phyloP scores from a whole-genome alignment of 352 stramenopile genomes.

The Bremia lactucae region DNA sequence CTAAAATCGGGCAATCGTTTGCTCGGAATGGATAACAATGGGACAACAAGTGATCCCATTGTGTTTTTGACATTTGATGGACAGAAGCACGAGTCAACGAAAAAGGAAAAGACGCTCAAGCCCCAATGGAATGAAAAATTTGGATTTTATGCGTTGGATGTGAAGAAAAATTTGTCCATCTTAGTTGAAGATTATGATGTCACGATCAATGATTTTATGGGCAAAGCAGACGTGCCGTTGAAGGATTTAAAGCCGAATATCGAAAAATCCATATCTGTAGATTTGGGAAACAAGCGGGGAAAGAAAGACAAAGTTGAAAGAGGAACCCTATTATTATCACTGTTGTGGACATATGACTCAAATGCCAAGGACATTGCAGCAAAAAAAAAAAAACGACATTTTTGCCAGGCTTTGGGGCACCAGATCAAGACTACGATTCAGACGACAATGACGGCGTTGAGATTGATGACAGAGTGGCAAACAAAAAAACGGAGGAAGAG shows the following conservation, averaged over 20 bases:
- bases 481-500: constrained; percentile 55
- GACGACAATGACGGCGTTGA: constrained; percentile 51
- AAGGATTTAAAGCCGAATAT: constrained; percentile 42
- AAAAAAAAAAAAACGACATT: constrained; percentile 63
- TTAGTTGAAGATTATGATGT: constrained; percentile 67
- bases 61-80: constrained; percentile 67
- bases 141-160: constrained; percentile 50
- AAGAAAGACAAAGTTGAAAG: constrained; percentile 62
- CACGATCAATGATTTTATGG: constrained; percentile 79
- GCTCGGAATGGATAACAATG: constrained; percentile 77
- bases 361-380: constrained; percentile 43
- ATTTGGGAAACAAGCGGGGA: constrained; percentile 46
- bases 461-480: constrained; percentile 37
- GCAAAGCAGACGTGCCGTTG: constrained; percentile 42
- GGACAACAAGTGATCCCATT: constrained; percentile 79
- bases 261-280: constrained; percentile 43
- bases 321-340: constrained; percentile 35
- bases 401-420: constrained; percentile 39
- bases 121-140: constrained; percentile 80
- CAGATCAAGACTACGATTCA: constrained; percentile 66
- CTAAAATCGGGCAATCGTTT: constrained; percentile 68
- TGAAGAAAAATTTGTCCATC: constrained; percentile 39
- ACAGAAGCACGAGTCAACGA: constrained; percentile 72
- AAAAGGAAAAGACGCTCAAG: constrained; percentile 59
- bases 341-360: constrained; percentile 49